These are phyloP conservation scores for Gossypium trilobum DNA, from an alignment of 441 rosid species.

Conservation along the genomic window DNA sequence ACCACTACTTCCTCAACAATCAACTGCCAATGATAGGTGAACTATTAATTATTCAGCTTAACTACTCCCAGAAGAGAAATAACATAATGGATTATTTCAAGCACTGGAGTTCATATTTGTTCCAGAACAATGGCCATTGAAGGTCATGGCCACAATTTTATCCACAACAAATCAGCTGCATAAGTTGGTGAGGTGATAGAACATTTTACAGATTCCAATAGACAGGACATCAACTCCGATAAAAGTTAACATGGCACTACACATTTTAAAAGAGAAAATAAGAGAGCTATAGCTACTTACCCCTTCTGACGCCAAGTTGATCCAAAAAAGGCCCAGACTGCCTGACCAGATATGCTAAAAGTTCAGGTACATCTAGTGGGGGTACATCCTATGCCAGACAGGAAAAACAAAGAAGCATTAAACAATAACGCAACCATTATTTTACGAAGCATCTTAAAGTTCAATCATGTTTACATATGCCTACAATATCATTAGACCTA, in stretches of 20 bases:
- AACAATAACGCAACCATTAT: not conserved
- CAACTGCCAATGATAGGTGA: not conserved
- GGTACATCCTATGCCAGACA: constrained; percentile 53
- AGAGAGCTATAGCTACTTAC: constrained; percentile 26
- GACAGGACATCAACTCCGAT: not conserved
- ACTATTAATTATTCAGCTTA: not conserved
- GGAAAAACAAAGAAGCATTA: constrained; percentile 8
- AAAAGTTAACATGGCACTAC: not conserved
- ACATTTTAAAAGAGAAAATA: constrained; percentile 2
- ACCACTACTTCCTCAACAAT: not conserved
- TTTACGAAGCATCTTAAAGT: constrained; percentile 2
- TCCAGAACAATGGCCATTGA: not conserved
- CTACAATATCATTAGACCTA: not conserved
- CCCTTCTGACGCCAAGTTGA: constrained; percentile 77
- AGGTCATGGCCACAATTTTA: not conserved
- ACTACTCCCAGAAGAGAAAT: not conserved
- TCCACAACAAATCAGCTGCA: not conserved
- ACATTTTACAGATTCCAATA: not conserved
- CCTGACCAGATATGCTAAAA: constrained; percentile 77
- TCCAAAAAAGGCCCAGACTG: constrained; percentile 84
- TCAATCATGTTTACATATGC: not conserved
- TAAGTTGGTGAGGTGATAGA: not conserved
- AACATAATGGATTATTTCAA: not conserved
- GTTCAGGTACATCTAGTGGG: constrained; percentile 81
- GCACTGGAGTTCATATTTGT: not conserved